These are phyloP conservation scores for Rhizopogon sp. DNA, from an alignment of 768 basidiomycete species.

Conservation along the genomic window DNA sequence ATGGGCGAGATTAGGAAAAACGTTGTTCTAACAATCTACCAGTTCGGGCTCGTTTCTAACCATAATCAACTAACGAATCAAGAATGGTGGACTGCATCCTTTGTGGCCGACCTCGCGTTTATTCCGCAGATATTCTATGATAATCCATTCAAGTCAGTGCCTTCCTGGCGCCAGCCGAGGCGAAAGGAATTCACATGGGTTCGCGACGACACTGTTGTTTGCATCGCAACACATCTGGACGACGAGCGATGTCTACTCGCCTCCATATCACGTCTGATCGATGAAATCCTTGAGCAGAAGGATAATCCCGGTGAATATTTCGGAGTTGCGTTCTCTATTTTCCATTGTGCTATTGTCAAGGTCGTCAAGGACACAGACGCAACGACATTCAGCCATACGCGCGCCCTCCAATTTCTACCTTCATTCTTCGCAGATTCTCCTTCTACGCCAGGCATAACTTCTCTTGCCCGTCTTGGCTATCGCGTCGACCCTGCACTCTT, in stretches of 20 bases:
- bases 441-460: conserved; percentile 1
- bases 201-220: neutral
- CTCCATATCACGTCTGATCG: neutral
- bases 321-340: neutral
- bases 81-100: neutral
- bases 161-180: neutral
- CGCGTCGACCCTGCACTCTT: conserved; percentile 2
- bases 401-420: neutral
- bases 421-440: neutral
- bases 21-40: neutral
- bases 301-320: neutral
- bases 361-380: neutral
- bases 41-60: neutral
- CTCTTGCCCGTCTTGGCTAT: conserved; percentile 1
- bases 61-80: neutral
- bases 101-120: neutral
- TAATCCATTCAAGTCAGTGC: no score
- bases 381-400: neutral
- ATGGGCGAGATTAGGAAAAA: no score
- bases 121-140: neutral
- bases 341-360: neutral
- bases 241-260: conserved; percentile 11
- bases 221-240: conserved; percentile 16
- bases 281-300: neutral
- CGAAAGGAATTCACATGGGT: neutral